Evolutionary conservation across 2,329 filamentous ascomycete genomes (phyloP).

Genomic region (Lecanoromycetidae sp.): DNA sequence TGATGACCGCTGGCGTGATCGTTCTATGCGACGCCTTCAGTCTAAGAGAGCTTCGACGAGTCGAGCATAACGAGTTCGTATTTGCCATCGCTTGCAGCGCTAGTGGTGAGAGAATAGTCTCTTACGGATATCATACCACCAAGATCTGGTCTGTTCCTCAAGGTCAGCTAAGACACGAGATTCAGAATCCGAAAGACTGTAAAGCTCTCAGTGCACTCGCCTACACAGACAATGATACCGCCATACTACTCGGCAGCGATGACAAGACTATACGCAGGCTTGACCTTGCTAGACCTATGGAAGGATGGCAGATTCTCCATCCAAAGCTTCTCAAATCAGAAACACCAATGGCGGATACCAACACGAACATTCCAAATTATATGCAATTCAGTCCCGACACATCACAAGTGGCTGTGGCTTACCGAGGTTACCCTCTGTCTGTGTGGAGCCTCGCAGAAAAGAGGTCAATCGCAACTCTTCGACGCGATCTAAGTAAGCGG

Average conservation of each 20-base stretch:
- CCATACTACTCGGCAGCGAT: slow-evolving; percentile 11
- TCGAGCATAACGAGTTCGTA: slow-evolving; percentile 15
- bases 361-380: slow-evolving; percentile 8
- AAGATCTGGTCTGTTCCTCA: slow-evolving; percentile 12
- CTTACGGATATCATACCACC: slow-evolving; percentile 18
- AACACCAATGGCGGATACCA: not conserved
- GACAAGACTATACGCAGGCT: slow-evolving; percentile 11
- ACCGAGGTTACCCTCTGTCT: slow-evolving; percentile 16
- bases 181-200: slow-evolving; percentile 11
- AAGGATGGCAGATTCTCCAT: slow-evolving; percentile 10
- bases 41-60: slow-evolving; percentile 12
- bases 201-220: slow-evolving; percentile 12
- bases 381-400: slow-evolving; percentile 17
- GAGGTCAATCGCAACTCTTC: slow-evolving; percentile 10
- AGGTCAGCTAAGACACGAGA: not conserved
- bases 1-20: slow-evolving; percentile 11
- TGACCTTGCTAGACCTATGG: not conserved
- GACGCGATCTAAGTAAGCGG: not conserved
- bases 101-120: slow-evolving; percentile 12
- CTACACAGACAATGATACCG: slow-evolving; percentile 9
- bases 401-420: slow-evolving; percentile 17
- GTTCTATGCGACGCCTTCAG: slow-evolving; percentile 17
- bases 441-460: slow-evolving; percentile 16
- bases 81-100: slow-evolving; percentile 13
- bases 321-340: not conserved